A percentile compares a stretch with the other conserved stretches of the same genome.
These are phyloP conservation scores for Trifolium dubium DNA, from an alignment of 306 rosid genomes.

Conservation along the genomic window DNA sequence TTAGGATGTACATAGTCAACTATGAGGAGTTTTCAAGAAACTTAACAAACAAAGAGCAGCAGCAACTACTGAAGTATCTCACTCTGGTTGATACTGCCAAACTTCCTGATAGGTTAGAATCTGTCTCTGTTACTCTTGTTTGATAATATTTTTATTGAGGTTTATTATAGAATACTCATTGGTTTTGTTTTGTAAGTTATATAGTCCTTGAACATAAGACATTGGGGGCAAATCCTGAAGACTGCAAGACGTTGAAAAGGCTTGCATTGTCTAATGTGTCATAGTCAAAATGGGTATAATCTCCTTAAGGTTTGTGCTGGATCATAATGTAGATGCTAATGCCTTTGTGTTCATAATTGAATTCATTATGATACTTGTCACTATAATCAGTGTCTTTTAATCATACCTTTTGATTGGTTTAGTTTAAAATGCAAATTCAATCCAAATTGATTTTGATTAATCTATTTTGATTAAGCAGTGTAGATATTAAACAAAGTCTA, in stretches of 20 bases:
- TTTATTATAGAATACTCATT: constrained; percentile 25
- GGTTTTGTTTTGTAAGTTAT: constrained; percentile 21
- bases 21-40: constrained; percentile 74
- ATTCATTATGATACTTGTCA: background rate
- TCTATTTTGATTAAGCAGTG: too few relatives aligned
- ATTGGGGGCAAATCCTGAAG: constrained; percentile 65
- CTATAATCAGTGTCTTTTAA: too few relatives aligned
- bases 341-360: background rate
- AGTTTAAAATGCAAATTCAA: too few relatives aligned
- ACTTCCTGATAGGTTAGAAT: constrained; percentile 74
- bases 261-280: constrained; percentile 64
- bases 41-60: constrained; percentile 87
- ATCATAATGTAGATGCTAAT: constrained; percentile 30
- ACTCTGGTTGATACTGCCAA: constrained; percentile 68
- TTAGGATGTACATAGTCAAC: constrained; percentile 79
- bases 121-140: constrained; percentile 32
- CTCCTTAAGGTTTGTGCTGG: constrained; percentile 70
- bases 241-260: constrained; percentile 71
- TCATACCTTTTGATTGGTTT: too few relatives aligned
- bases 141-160: constrained; percentile 11
- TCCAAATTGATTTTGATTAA: too few relatives aligned
- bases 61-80: constrained; percentile 73
- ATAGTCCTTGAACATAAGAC: constrained; percentile 17
- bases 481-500: too few relatives aligned
- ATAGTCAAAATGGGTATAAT: constrained; percentile 83